Conservation (phyloP, 306 rosid genomes). For the Lathyrus tuberosus region DNA sequence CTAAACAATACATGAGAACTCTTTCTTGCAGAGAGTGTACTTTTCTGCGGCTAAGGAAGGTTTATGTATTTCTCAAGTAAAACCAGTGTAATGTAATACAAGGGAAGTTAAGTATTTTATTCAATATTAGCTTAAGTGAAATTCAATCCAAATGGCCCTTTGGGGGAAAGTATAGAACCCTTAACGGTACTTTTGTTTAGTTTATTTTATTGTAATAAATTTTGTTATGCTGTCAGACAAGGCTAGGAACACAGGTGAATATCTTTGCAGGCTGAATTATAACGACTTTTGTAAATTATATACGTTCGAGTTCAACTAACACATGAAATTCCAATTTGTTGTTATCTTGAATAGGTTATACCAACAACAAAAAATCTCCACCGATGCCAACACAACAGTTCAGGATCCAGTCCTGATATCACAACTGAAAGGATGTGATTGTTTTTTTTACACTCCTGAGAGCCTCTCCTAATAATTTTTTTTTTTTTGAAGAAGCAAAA, state of each 20-base stretch:
- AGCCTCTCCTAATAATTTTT: neutral
- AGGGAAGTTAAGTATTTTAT: neutral
- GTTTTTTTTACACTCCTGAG: neutral
- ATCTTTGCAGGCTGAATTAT: neutral
- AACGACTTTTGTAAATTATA: neutral
- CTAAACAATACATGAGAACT: too few relatives aligned
- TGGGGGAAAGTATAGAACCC: neutral
- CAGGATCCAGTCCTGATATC: slow-evolving; percentile 9
- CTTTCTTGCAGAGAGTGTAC: too few relatives aligned
- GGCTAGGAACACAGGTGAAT: slow-evolving; percentile 2
- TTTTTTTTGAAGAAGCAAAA: too few relatives aligned
- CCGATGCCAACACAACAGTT: neutral
- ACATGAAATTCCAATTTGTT: too few relatives aligned
- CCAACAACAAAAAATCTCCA: neutral
- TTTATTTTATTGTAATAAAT: slow-evolving; percentile 3
- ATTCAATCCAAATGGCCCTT: neutral
- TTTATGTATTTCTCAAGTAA: neutral
- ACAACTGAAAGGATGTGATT: slow-evolving; percentile 6
- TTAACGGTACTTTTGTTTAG: neutral
- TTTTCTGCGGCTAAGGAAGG: too few relatives aligned
- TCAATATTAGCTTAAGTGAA: neutral
- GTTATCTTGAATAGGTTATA: too few relatives aligned
- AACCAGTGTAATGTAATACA: neutral
- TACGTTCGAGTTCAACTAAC: too few relatives aligned
- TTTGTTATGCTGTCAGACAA: neutral